phyloP scores from a whole-genome alignment of 2,329 filamentous ascomycete genomes.

The Verticillium tricorpus region DNA sequence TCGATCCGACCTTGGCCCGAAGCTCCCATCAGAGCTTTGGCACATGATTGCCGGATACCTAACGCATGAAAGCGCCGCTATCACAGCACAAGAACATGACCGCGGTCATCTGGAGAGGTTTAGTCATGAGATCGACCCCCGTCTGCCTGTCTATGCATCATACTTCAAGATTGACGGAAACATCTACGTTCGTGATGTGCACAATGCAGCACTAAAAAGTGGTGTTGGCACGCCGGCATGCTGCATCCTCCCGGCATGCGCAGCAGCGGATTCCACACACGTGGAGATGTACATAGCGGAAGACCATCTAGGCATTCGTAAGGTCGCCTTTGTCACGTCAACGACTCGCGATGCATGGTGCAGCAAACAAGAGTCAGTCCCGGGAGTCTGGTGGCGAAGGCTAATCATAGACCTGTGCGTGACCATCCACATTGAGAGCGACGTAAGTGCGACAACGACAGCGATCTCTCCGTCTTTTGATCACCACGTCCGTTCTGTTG shows the following conservation, averaged over 20 bases:
- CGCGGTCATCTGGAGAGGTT: background rate
- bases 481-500: background rate
- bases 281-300: background rate
- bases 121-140: background rate
- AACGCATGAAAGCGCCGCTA: background rate
- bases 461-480: background rate
- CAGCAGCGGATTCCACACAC: background rate
- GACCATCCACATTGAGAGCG: background rate
- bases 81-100: background rate
- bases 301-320: conserved; percentile 1
- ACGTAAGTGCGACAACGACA: background rate
- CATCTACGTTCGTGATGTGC: background rate
- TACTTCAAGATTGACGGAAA: background rate
- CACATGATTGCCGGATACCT: background rate
- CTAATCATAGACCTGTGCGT: background rate
- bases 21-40: background rate
- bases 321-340: background rate
- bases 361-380: background rate
- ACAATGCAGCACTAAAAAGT: background rate
- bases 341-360: background rate
- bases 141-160: background rate
- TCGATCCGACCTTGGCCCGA: background rate
- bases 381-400: conserved; percentile 1
- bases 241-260: background rate
- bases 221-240: background rate